phyloP scores from a whole-genome alignment of 148 eudicot species.

The Polygonum maritimum region DNA sequence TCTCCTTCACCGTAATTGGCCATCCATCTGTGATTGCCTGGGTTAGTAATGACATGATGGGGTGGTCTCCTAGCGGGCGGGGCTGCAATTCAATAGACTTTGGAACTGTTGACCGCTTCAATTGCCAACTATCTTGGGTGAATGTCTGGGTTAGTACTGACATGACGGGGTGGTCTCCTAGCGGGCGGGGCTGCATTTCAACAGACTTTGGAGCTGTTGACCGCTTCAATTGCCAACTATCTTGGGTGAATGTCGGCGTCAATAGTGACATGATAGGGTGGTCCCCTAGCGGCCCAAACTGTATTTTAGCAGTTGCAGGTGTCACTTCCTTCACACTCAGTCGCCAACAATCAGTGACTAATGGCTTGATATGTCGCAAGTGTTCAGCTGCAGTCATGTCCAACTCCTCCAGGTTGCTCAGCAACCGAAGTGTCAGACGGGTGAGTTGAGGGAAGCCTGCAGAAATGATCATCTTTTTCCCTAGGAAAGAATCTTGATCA shows the following conservation, averaged over 20 bases:
- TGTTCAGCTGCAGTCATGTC: slow-evolving; percentile 5
- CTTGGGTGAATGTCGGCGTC: too few relatives aligned
- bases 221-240: too few relatives aligned
- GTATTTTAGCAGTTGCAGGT: background rate
- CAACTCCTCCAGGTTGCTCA: background rate
- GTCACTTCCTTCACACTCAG: background rate
- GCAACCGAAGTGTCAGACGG: background rate
- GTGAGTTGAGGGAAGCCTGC: background rate
- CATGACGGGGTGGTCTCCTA: background rate
- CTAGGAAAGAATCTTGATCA: background rate
- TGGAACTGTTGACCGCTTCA: background rate
- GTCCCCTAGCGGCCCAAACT: background rate
- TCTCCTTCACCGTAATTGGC: background rate
- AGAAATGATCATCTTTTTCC: background rate
- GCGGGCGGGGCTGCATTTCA: too few relatives aligned
- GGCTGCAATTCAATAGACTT: background rate
- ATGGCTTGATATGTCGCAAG: background rate
- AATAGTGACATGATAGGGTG: background rate
- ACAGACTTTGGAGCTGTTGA: too few relatives aligned
- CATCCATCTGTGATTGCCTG: background rate
- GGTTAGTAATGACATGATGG: background rate
- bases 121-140: background rate
- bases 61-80: background rate
- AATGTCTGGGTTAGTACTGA: background rate
- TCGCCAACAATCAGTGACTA: background rate